Evolutionary conservation across 805 yeast species (phyloP), one percentile per base, ranked within the genome.

Genomic region (Wickerhamomyces bisporus): DNA sequence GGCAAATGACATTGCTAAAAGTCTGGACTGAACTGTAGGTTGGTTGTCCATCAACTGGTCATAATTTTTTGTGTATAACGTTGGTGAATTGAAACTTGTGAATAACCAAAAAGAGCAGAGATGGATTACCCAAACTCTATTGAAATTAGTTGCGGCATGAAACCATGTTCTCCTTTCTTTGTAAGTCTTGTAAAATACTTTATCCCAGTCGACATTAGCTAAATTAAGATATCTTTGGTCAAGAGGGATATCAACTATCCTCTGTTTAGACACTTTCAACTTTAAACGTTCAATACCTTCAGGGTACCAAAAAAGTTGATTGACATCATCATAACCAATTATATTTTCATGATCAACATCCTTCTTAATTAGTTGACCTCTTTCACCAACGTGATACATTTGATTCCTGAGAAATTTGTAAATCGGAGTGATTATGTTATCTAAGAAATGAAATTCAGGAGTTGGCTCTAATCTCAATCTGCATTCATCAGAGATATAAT

Each of bases 251-350:
- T 73, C 76, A 59, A 85, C 72, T 18, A 85, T 55, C 31, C 60
- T 60, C 5, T 57, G 58, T 29, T 65, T 65, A 5, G 70, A 64
- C 32, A 66, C 66, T 8, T 60, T 54, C 23, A 81, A 53, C 2
- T 60, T 58, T n/a, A 87, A 65, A 37, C 75, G 68, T 44, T 77
- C 77, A 27, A 87, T 66, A 0, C 94, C 89, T 44, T 78, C 74
- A 1, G 78, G 73, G 48, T 83, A 82, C 96, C 96, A 87, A 54
- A 87, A 87, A 14, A 83, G 63, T 52, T 87, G 96, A 56, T 87
- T 87, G 55, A 86, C 75, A 58, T 87, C 96, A 61, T 87, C 96
- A 57, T 87, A 87, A 0, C 96, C 96, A 42, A 87, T 80, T 7
- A 78, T 75, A 32, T 71, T 66, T 16, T 74, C 68, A 54, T 87